phyloP scores from a whole-genome alignment of 345 rosid genomes.

The Odontarrhena argentea region DNA sequence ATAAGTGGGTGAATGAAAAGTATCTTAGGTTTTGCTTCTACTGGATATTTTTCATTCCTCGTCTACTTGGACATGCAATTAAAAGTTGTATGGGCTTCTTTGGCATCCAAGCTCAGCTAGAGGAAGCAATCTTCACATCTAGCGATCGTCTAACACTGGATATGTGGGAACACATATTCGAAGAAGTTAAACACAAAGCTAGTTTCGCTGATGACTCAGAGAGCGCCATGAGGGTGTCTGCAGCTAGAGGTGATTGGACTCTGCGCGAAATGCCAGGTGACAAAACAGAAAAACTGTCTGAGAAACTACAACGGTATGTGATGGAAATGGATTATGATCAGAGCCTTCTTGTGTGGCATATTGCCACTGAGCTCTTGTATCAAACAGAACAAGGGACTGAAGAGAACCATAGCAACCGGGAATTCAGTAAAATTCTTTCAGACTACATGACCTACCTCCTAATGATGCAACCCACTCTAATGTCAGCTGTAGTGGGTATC shows the following conservation, averaged over 20 bases:
- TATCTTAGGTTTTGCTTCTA: neutral
- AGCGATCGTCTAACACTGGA: slow-evolving; percentile 48
- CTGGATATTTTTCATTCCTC: neutral
- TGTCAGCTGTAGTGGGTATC: slow-evolving; percentile 37
- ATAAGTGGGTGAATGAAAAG: neutral
- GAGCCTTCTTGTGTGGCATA: slow-evolving; percentile 53
- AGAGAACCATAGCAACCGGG: neutral
- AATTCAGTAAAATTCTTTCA: slow-evolving; percentile 33
- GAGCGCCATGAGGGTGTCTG: slow-evolving; percentile 48
- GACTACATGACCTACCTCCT: slow-evolving; percentile 45
- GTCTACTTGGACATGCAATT: neutral
- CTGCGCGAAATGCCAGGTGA: too few species aligned
- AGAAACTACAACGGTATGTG: neutral
- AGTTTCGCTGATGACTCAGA: slow-evolving; percentile 45
- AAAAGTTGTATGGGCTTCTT: slow-evolving; percentile 24
- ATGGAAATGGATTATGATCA: slow-evolving; percentile 47
- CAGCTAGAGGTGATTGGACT: slow-evolving; percentile 59
- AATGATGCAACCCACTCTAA: slow-evolving; percentile 31
- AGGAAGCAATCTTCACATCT: slow-evolving; percentile 40
- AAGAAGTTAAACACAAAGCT: slow-evolving; percentile 47
- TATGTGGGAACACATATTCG: slow-evolving; percentile 56
- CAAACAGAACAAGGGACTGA: slow-evolving; percentile 8
- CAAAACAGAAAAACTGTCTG: too few species aligned
- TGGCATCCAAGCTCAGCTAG: slow-evolving; percentile 44
- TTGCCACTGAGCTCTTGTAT: slow-evolving; percentile 52